These are phyloP conservation scores for Aspergillus panamensis DNA, from an alignment of 495 filamentous ascomycete species.

Conservation along the genomic window DNA sequence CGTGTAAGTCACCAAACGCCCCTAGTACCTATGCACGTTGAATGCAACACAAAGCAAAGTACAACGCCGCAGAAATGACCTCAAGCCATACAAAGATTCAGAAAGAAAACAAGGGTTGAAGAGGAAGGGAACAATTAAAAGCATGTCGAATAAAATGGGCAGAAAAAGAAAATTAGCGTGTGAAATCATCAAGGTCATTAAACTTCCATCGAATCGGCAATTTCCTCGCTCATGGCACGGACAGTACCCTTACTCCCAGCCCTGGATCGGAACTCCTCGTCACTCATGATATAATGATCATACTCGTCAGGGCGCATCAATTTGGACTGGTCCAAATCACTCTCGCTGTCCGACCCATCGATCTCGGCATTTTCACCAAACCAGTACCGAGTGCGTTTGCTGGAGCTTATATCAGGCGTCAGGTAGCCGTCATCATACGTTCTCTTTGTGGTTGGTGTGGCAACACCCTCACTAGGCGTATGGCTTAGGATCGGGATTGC, in stretches of 20 bases:
- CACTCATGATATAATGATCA: slow-evolving; percentile 43
- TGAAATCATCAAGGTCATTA: slow-evolving; percentile 25
- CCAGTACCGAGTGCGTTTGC: slow-evolving; percentile 81
- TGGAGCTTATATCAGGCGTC: slow-evolving; percentile 53
- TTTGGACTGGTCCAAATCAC: slow-evolving; percentile 43
- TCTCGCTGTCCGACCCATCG: slow-evolving; percentile 33
- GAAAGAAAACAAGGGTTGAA: slow-evolving; percentile 4
- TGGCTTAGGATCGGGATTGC: slow-evolving; percentile 80
- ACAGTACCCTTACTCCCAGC: slow-evolving; percentile 48
- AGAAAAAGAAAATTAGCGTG: slow-evolving; percentile 1
- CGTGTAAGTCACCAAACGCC: slow-evolving; percentile 23
- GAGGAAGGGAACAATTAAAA: slow-evolving; percentile 1
- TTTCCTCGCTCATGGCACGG: slow-evolving; percentile 69
- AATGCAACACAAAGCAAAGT: slow-evolving; percentile 18
- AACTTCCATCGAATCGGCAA: slow-evolving; percentile 67
- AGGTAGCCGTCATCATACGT: slow-evolving; percentile 48
- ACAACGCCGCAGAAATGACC: slow-evolving; percentile 3
- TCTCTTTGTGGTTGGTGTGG: slow-evolving; percentile 45
- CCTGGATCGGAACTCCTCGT: slow-evolving; percentile 41
- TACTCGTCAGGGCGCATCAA: slow-evolving; percentile 31
- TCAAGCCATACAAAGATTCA: slow-evolving; percentile 9
- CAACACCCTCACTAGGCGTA: slow-evolving; percentile 46
- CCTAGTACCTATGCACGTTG: slow-evolving; percentile 25
- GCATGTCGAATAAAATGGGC: slow-evolving; percentile 3
- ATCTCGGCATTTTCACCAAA: slow-evolving; percentile 59